Conservation (phyloP, 352 stramenopile genomes). For the Globisporangium heterothallicum region DNA sequence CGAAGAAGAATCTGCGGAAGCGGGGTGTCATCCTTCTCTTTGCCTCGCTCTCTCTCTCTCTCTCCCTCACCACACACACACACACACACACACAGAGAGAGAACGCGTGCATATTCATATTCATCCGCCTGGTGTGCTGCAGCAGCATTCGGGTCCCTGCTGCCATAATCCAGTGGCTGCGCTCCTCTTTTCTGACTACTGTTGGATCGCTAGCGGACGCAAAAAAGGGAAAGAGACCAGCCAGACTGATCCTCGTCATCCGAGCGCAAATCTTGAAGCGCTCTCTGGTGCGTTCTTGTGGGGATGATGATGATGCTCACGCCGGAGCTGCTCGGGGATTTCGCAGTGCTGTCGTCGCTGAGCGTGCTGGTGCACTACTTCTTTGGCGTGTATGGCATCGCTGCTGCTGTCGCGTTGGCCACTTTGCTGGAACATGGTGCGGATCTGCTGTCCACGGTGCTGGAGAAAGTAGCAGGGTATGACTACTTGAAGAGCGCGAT, state of each 20-base stretch:
- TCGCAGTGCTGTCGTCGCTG: slow-evolving; percentile 48
- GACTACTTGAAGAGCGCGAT: background rate
- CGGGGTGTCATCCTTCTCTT: too few relatives aligned
- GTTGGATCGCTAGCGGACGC: too few relatives aligned
- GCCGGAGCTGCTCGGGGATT: slow-evolving; percentile 41
- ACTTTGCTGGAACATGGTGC: slow-evolving; percentile 35
- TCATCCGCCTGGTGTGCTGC: too few relatives aligned
- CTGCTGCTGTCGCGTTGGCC: slow-evolving; percentile 32
- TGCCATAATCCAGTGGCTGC: too few relatives aligned
- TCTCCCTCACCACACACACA: too few relatives aligned
- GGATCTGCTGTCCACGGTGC: background rate
- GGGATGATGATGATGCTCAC: slow-evolving; percentile 3
- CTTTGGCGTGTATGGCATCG: slow-evolving; percentile 45
- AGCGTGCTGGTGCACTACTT: slow-evolving; percentile 67
- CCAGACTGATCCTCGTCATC: too few relatives aligned
- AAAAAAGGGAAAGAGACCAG: background rate
- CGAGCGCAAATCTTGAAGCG: background rate
- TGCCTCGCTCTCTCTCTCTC: too few relatives aligned
- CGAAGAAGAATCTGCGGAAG: too few relatives aligned
- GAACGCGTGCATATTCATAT: too few relatives aligned
- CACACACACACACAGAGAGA: too few relatives aligned
- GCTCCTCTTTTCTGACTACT: too few relatives aligned
- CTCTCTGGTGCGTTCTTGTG: background rate
- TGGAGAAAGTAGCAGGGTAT: slow-evolving; percentile 1
- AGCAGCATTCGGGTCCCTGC: too few relatives aligned